These are phyloP conservation scores for Cephalotrichum gorgonifer DNA, from an alignment of 2,329 filamentous ascomycete species.

Conservation along the genomic window DNA sequence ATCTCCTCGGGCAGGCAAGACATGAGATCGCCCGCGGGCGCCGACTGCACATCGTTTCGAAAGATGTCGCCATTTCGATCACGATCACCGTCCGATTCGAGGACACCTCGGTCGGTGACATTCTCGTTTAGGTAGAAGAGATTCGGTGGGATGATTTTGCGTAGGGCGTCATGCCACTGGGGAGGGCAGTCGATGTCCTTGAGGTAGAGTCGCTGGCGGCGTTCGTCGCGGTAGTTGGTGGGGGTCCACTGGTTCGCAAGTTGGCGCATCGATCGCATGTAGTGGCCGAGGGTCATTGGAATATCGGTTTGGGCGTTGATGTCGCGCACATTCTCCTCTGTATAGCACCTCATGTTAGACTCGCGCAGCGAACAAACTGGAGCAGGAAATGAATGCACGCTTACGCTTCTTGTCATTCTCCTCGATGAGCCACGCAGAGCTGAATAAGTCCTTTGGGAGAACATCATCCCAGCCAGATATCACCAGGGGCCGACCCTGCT, in stretches of 20 bases:
- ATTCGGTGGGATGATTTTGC: constrained; percentile 66
- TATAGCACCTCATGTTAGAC: neutral
- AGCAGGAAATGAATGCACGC: constrained; percentile 18
- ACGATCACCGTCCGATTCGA: constrained; percentile 19
- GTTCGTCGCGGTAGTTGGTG: constrained; percentile 66
- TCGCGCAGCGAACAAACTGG: neutral
- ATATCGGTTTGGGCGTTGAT: constrained; percentile 63
- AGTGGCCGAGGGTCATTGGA: constrained; percentile 80
- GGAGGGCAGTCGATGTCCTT: constrained; percentile 94
- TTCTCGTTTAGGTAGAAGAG: constrained; percentile 87
- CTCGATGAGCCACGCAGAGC: constrained; percentile 69
- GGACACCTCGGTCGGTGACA: constrained; percentile 34
- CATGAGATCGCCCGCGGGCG: constrained; percentile 84
- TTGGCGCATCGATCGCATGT: constrained; percentile 75
- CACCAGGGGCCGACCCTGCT: constrained; percentile 77
- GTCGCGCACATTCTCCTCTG: constrained; percentile 79
- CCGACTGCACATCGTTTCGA: constrained; percentile 45
- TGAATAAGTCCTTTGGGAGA: constrained; percentile 71
- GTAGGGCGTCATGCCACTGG: constrained; percentile 74
- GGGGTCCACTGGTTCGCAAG: constrained; percentile 74
- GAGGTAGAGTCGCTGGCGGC: constrained; percentile 78
- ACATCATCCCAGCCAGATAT: constrained; percentile 78
- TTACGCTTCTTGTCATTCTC: constrained; percentile 69
- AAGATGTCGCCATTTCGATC: constrained; percentile 17
- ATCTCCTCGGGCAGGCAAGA: constrained; percentile 77